A percentile compares a stretch with the other conserved stretches of the same genome.
These are phyloP conservation scores for Hydrangea macrophylla DNA, from an alignment of 148 eudicot species.

Conservation along the genomic window DNA sequence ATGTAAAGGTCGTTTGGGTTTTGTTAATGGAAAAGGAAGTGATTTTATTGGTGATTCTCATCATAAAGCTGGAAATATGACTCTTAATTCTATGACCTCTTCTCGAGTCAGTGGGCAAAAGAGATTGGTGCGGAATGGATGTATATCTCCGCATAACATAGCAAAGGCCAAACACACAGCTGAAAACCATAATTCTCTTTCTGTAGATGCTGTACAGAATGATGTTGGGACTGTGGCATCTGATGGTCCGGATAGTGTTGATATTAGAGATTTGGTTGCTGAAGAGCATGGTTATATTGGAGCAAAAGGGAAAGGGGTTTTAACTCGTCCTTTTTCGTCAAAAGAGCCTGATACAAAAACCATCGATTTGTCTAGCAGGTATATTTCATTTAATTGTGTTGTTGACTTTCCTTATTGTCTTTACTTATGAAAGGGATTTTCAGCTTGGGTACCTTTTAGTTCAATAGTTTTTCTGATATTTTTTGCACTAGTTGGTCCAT, in stretches of 20 bases:
- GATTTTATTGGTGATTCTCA: constrained; percentile 18
- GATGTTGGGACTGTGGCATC: constrained; percentile 18
- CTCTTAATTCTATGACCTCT: constrained; percentile 24
- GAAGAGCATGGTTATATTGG: constrained; percentile 31
- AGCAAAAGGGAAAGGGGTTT: constrained; percentile 51
- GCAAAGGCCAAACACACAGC: constrained; percentile 51
- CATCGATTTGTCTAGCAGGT: constrained; percentile 29
- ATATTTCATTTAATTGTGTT: constrained; percentile 1
- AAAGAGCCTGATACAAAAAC: constrained; percentile 24
- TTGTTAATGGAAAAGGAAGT: constrained; percentile 22
- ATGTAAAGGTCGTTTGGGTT: constrained; percentile 25
- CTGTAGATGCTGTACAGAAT: constrained; percentile 15
- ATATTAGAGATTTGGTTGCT: constrained; percentile 35
- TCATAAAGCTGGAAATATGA: constrained; percentile 22
- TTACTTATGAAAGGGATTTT: background rate
- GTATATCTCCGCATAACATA: constrained; percentile 74
- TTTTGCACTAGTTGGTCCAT: no score
- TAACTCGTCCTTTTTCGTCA: constrained; percentile 29
- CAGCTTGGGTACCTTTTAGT: background rate
- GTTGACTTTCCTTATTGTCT: background rate
- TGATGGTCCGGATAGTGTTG: constrained; percentile 26
- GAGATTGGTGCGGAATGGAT: constrained; percentile 80
- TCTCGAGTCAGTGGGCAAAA: constrained; percentile 36
- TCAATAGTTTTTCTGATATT: background rate
- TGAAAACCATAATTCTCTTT: constrained; percentile 29